A percentile compares a stretch with the other conserved stretches of the same genome.
Evolutionary conservation across 805 yeast species (phyloP).

Genomic region (Yamadazyma akitaensis): DNA sequence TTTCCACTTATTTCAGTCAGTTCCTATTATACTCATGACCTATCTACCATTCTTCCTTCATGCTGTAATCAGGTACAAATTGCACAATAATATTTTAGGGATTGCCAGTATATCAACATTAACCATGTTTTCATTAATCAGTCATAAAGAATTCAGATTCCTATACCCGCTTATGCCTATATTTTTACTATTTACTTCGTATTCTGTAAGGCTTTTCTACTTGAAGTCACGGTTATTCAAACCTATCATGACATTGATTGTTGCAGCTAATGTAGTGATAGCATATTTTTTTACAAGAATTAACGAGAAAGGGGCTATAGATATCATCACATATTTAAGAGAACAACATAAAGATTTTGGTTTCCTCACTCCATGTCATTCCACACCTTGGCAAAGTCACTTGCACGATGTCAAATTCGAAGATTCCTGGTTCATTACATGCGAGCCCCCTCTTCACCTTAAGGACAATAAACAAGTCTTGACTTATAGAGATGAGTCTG

Average conservation of each 20-base stretch:
- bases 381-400: conserved; percentile 92
- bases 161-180: conserved; percentile 82
- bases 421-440: conserved; percentile 72
- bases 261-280: conserved; percentile 35
- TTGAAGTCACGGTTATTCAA: not conserved
- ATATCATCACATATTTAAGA: conserved; percentile 55
- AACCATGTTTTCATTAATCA: conserved; percentile 56
- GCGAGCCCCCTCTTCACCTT: conserved; percentile 80
- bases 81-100: conserved; percentile 16
- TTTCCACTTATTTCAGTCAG: conserved; percentile 77
- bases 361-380: conserved; percentile 92
- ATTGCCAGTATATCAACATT: conserved; percentile 42
- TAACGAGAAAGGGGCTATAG: conserved; percentile 86
- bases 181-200: conserved; percentile 50
- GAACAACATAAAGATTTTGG: conserved; percentile 50
- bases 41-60: conserved; percentile 58
- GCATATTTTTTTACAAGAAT: conserved; percentile 55
- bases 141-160: conserved; percentile 91
- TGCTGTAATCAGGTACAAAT: conserved; percentile 13
- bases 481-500: conserved; percentile 81
- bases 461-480: conserved; percentile 22
- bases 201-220: conserved; percentile 23
- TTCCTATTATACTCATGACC: conserved; percentile 72
- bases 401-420: conserved; percentile 54
- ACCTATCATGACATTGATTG: conserved; percentile 18